Evolutionary conservation across 352 stramenopile species (phyloP), one percentile per base, ranked within the genome.

Genomic region (Phytophthora tentaculata): DNA sequence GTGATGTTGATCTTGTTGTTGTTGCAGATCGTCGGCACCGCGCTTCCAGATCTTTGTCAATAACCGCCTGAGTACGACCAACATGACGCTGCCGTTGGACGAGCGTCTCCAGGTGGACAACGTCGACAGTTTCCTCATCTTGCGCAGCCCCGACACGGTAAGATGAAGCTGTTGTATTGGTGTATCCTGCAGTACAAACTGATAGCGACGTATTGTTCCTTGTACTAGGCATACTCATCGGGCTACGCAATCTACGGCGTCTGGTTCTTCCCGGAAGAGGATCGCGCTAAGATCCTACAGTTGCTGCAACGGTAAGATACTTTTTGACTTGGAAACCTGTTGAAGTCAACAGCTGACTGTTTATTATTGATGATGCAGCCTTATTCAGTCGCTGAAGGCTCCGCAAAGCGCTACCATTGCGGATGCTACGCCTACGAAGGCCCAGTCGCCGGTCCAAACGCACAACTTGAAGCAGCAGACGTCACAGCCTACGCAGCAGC

Each of bases 11-110:
- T 16, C 39, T 23, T 55, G 20, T 0, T 61, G 12, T 43, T 50
- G 7, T 43, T 67, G 51, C 29, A 94, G 86, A 77, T 89, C 83
- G 54, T 84, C 84, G 48, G 71, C 84, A 20, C 88, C 88, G 29
- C 84, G 82, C 51, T 94, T 93, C 73, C 88, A 96, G 77, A 87
- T 96, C 56, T 91, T 90, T 51, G 85, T 96, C n/a, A 96, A 92
- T 69, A 96, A 96, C 67, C 88, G 88, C n/a, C 58, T 96, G 64
- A 96, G 84, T 67, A 96, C 88, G 53, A 93, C 84, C 49, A 96
- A 96, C 65, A 90, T 96, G 81, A 86, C 81, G 70, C 81, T 96
- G 59, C 60, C 81, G 10, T 67, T 96, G 47, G 80, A 92, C 58
- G 85, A 80, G 26, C 71, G 75, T 60, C 79, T 96, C 5, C 77